These are phyloP conservation scores for Clitopilus passeckerianus DNA, from an alignment of 768 basidiomycete species.

Conservation along the genomic window DNA sequence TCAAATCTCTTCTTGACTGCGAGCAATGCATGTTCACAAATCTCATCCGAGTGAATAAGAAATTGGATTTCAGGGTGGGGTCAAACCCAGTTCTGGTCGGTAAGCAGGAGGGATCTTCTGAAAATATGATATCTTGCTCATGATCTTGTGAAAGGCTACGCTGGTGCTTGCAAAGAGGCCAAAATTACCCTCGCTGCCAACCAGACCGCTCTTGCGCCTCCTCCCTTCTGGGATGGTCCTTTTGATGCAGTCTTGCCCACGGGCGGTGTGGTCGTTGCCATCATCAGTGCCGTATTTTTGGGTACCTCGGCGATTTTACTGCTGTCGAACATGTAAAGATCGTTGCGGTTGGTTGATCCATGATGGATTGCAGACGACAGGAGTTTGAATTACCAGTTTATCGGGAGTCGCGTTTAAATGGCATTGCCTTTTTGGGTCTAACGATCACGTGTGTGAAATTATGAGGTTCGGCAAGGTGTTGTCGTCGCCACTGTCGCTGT, in stretches of 20 bases:
- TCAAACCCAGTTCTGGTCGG: slow-evolving; percentile 56
- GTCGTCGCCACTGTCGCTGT: not conserved
- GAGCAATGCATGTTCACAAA: slow-evolving; percentile 65
- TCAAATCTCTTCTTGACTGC: slow-evolving; percentile 41
- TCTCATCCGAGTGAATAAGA: slow-evolving; percentile 45
- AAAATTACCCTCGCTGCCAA: slow-evolving; percentile 34
- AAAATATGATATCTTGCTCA: slow-evolving; percentile 5
- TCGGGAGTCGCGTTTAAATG: not conserved
- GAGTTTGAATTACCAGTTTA: slow-evolving; percentile 2
- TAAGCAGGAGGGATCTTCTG: slow-evolving; percentile 21
- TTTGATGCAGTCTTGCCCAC: slow-evolving; percentile 39
- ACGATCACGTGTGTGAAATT: not conserved
- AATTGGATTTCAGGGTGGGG: slow-evolving; percentile 49
- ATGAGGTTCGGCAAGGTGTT: not conserved
- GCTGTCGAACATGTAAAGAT: slow-evolving; percentile 46
- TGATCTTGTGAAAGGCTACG: slow-evolving; percentile 41
- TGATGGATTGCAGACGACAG: slow-evolving; percentile 2
- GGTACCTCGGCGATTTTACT: slow-evolving; percentile 44
- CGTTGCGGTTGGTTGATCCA: not conserved
- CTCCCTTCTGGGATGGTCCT: slow-evolving; percentile 59
- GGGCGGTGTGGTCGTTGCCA: slow-evolving; percentile 37
- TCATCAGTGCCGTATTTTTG: slow-evolving; percentile 39
- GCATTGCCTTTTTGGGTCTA: not conserved
- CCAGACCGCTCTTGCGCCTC: slow-evolving; percentile 37
- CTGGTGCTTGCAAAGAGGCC: slow-evolving; percentile 34